These are phyloP conservation scores for Panaeolus papilionaceus DNA, from an alignment of 768 basidiomycete species.

Conservation along the genomic window DNA sequence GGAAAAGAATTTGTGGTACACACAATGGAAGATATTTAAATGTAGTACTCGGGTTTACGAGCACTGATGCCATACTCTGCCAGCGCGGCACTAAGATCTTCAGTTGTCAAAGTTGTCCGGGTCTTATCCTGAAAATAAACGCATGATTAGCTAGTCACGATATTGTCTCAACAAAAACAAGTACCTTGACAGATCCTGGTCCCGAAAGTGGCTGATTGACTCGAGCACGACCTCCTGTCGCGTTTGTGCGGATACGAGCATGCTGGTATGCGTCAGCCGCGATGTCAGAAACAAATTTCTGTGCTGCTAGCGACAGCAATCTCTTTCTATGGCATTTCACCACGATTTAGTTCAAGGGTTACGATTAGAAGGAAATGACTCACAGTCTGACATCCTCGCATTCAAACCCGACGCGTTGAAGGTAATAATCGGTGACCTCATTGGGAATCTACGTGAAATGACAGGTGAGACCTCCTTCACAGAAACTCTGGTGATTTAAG, in stretches of 20 bases:
- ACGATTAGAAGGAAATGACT: conserved; percentile 18
- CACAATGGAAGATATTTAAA: conserved; percentile 45
- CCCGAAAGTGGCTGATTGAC: conserved; percentile 62
- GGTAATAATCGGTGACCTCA: conserved; percentile 97
- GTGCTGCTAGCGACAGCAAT: conserved; percentile 92
- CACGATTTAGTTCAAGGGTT: neutral
- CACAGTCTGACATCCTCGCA: conserved; percentile 93
- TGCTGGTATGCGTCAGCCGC: conserved; percentile 97
- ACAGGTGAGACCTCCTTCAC: neutral
- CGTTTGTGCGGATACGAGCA: conserved; percentile 93
- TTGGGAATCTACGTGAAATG: conserved; percentile 78
- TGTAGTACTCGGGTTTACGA: conserved; percentile 93
- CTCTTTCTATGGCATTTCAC: conserved; percentile 75
- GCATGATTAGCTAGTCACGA: conserved; percentile 11
- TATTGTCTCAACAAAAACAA: conserved; percentile 36
- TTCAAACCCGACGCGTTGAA: conserved; percentile 95
- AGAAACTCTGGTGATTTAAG: neutral
- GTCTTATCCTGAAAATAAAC: conserved; percentile 73
- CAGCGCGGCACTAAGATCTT: conserved; percentile 91
- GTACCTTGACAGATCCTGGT: conserved; percentile 65
- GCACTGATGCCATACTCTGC: conserved; percentile 96
- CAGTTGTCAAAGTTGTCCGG: conserved; percentile 95
- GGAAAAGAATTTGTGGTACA: neutral
- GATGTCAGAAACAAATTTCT: conserved; percentile 98
- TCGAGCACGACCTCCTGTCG: conserved; percentile 73